phyloP scores from a whole-genome alignment of 1,284 basidiomycete genomes.

The Moesziomyces parantarcticus region DNA sequence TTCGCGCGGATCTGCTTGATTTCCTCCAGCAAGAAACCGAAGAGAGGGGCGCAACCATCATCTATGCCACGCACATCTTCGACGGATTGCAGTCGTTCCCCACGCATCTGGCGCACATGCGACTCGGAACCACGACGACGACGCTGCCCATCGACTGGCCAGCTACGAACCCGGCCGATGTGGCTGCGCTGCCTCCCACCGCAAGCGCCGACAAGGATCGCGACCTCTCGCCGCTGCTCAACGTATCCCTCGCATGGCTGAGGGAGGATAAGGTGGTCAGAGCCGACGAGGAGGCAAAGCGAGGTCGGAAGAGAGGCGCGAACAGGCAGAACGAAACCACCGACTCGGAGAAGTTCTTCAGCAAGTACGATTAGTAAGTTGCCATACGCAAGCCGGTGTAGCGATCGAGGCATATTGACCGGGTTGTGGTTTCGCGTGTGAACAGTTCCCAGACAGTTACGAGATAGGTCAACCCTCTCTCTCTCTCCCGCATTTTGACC shows the following conservation, averaged over 20 bases:
- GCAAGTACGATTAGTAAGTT: constrained; percentile 61
- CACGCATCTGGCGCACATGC: constrained; percentile 64
- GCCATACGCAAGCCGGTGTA: neutral
- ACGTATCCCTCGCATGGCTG: constrained; percentile 62
- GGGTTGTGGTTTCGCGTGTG: neutral
- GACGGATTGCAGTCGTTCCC: constrained; percentile 66
- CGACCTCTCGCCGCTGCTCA: constrained; percentile 49
- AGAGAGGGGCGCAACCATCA: constrained; percentile 83
- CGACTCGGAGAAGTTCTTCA: constrained; percentile 64
- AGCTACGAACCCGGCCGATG: constrained; percentile 33
- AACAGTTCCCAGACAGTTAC: constrained; percentile 40
- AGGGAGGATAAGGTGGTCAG: constrained; percentile 60
- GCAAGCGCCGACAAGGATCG: constrained; percentile 18
- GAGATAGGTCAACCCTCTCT: constrained; percentile 13
- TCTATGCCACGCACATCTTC: constrained; percentile 74
- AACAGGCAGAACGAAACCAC: constrained; percentile 45
- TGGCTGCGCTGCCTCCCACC: constrained; percentile 27
- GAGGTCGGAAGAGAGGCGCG: constrained; percentile 55
- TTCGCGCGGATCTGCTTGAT: constrained; percentile 86
- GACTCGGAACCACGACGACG: constrained; percentile 58
- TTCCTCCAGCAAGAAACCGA: constrained; percentile 89
- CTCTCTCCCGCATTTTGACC: too few species aligned
- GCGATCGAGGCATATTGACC: too few species aligned
- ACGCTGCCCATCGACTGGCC: constrained; percentile 58
- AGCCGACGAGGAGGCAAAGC: constrained; percentile 44